Evolutionary conservation across 2,329 filamentous ascomycete genomes (phyloP), one percentile per base, ranked within the genome.

Genomic region (Rosellinia necatrix): DNA sequence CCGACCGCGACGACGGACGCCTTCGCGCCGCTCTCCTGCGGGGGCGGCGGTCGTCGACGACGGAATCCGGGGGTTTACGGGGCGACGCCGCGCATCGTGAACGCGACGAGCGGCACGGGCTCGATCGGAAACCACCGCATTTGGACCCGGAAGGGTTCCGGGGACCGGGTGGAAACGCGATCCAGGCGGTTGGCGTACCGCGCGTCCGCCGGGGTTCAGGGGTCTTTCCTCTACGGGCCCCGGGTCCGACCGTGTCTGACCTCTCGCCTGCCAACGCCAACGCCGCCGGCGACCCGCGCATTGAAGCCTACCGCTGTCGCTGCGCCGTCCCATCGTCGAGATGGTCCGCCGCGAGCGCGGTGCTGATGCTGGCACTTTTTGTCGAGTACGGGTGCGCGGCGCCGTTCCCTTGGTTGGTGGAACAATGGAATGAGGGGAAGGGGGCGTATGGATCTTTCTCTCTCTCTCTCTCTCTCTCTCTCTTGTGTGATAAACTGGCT

Each of bases 181-280:
- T n/a, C n/a, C 4, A 8, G 27, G 49, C 7, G 49, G 49, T 17
- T n/a, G n/a, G n/a, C n/a, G n/a, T n/a, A n/a, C n/a, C n/a, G n/a
- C n/a, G n/a, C n/a, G n/a, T n/a, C n/a, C n/a, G n/a, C n/a, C n/a
- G n/a, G n/a, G n/a, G n/a, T 49, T 53, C 49, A 57, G 53, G 17
- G 38, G n/a, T n/a, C 53, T 8, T 57, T 57, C 22, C 15, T 53
- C 10, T 53, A 53, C 30, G 54, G 54, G 4, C 49, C n/a, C n/a
- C 54, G 1, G 54, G 54, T 4, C 49, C 43, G 4, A 57, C 54
- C 13, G 38, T 27, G 7, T 57, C 54, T 9, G 42, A 37, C 12
- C 44, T 54, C 17, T 17, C 34, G 12, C 29, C 37, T 7, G n/a
- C 3, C 6, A 53, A 40, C 10, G 6, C 24, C 7, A n/a, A 24